phyloP scores from a whole-genome alignment of 768 basidiomycete genomes.

The Porpolomopsis calyptriformis region DNA sequence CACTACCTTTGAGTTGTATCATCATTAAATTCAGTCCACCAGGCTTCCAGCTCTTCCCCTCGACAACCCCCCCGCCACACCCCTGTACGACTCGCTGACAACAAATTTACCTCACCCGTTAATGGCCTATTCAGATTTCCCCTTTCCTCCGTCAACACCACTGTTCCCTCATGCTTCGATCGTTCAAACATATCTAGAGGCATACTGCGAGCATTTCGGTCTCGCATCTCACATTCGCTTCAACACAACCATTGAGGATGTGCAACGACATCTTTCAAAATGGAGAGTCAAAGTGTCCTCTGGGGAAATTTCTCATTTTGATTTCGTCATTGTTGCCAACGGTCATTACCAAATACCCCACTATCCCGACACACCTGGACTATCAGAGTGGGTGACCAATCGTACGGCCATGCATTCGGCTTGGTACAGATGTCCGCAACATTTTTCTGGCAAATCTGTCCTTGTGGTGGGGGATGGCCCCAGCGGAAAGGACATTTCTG shows the following conservation, averaged over 20 bases:
- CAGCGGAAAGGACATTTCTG: conserved; percentile 57
- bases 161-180: conserved; percentile 53
- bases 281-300: conserved; percentile 44
- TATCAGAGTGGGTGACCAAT: conserved; percentile 43
- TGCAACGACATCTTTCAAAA: conserved; percentile 27
- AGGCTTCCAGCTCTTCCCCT: conserved; percentile 49
- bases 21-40: neutral
- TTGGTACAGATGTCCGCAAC: conserved; percentile 49
- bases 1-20: conserved; percentile 1
- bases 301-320: conserved; percentile 33
- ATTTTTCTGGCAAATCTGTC: conserved; percentile 35
- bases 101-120: conserved; percentile 72
- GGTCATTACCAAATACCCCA: conserved; percentile 64
- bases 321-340: conserved; percentile 64
- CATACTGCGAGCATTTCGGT: conserved; percentile 52
- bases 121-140: conserved; percentile 57
- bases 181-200: conserved; percentile 60
- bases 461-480: conserved; percentile 47
- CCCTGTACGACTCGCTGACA: conserved; percentile 72
- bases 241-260: conserved; percentile 41
- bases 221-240: conserved; percentile 55
- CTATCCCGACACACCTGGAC: conserved; percentile 49
- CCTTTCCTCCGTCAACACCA: conserved; percentile 62
- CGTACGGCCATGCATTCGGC: conserved; percentile 54
- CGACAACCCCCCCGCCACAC: conserved; percentile 47